Evolutionary conservation across 2,329 filamentous ascomycete genomes (phyloP).

Genomic region (Xylaria sp.): DNA sequence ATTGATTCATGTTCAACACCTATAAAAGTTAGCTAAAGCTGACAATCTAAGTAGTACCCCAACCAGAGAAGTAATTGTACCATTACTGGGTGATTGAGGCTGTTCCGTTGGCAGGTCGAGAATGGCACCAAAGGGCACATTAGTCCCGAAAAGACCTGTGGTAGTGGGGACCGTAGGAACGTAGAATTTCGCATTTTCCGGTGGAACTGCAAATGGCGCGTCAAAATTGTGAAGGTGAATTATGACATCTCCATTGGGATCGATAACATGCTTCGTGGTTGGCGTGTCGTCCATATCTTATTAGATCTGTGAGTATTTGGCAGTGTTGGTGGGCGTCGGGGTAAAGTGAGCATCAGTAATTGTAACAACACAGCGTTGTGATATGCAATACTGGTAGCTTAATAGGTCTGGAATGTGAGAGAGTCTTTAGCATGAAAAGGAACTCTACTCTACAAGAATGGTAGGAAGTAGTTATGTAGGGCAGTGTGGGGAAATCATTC

Average conservation of each 20-base stretch:
- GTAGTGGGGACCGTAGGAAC: background rate
- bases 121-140: too few species aligned
- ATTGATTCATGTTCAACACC: background rate
- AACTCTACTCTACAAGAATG: too few species aligned
- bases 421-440: too few species aligned
- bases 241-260: slow-evolving; percentile 18
- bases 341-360: too few species aligned
- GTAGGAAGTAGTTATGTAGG: too few species aligned
- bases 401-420: too few species aligned
- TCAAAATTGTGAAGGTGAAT: slow-evolving; percentile 17
- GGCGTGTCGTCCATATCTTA: background rate
- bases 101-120: too few species aligned
- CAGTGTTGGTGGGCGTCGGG: background rate
- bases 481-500: too few species aligned
- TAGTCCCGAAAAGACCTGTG: too few species aligned
- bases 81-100: background rate
- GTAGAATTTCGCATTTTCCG: too few species aligned
- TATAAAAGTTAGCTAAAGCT: slow-evolving; percentile 3
- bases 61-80: background rate
- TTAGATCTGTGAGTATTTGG: background rate
- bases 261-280: slow-evolving; percentile 1
- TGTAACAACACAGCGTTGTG: too few species aligned
- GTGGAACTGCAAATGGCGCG: background rate
- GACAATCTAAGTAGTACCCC: background rate
- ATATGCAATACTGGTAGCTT: too few species aligned